A percentile compares a stretch with the other conserved stretches of the same genome.
Evolutionary conservation across 176 grass and related monocot species (phyloP).

Genomic region (Tuctoria greenei): DNA sequence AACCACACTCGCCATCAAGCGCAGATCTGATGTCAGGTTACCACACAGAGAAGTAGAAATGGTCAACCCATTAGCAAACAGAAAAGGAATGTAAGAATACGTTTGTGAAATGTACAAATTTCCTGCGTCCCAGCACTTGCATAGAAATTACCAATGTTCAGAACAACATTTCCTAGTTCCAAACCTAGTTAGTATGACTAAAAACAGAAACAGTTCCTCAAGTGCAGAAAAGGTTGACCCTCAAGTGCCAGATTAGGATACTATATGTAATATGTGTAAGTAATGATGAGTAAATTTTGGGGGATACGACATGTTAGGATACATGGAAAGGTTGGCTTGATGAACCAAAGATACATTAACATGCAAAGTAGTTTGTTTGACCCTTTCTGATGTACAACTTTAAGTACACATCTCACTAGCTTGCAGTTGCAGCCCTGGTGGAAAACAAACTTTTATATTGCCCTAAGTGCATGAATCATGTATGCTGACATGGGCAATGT

Average conservation of each 20-base stretch:
- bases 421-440: not conserved
- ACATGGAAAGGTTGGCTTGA: not conserved
- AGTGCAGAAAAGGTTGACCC: not conserved
- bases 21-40: constrained; percentile 39
- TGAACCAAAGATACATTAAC: constrained; percentile 3
- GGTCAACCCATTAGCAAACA: not conserved
- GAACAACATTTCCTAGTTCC: not conserved
- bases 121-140: not conserved
- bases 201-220: not conserved
- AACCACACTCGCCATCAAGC: constrained; percentile 63
- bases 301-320: not conserved
- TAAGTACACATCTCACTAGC: not conserved
- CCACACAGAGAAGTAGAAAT: not conserved
- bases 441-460: not conserved
- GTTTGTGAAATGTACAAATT: not conserved
- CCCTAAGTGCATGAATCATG: not conserved
- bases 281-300: not conserved
- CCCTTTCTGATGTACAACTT: not conserved
- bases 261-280: not conserved
- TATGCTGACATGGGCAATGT: not conserved
- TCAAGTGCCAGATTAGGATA: not conserved
- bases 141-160: not conserved
- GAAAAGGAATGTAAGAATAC: not conserved
- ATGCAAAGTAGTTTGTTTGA: not conserved
- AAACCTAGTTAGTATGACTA: not conserved